Base-by-base conservation (phyloP, 2,329 filamentous ascomycete species). In the Xylaria sp. region DNA sequence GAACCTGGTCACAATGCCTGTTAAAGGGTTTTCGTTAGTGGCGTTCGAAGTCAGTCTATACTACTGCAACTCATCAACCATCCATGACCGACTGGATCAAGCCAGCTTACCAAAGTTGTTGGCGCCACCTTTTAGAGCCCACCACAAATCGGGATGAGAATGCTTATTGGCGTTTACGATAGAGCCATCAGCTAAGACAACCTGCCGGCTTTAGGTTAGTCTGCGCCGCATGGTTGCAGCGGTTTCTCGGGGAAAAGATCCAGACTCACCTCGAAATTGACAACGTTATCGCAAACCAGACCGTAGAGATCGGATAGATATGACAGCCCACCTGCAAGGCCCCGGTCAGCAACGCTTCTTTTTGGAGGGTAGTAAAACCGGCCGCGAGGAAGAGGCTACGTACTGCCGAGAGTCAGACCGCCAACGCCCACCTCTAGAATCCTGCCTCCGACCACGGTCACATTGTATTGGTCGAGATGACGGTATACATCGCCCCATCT, bases 121-220 rank as follows among this genome's bases (percentile, higher is more conserved):
- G 15, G 72, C 70, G 51, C 76, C 76, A 39, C 74, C 75, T 65
- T 77, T 77, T n/a, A 78, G 59, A 50, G 75, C 69, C 73, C 74
- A 73, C 71, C 76, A 77, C 32, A 76, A 58, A 66, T 74, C 72
- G 6, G 70, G 18, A 65, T 78, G 73, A 18, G 69, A 72, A 12
- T 71, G 32, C 20, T 63, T 66, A 50, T 76, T 77, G 37, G 75
- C 78, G 44, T 75, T 74, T 2, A 72, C 66, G 55, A 79, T 70
- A 8, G 69, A 65, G 25, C 78, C 78, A 50, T 75, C 66, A 3
- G 78, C 77, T n/a, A 81, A 73, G 12, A 81, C 75, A 41, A 80
- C 74, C 72, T 76, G 65, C 55, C 32, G 59, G 34, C 66, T 51
- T 23, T 41, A 18, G 63, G 68, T 67, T 25, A 70, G 44, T 63